phyloP scores from a whole-genome alignment of 1,139 yeast species.

The Eremothecium cymbalariae region DNA sequence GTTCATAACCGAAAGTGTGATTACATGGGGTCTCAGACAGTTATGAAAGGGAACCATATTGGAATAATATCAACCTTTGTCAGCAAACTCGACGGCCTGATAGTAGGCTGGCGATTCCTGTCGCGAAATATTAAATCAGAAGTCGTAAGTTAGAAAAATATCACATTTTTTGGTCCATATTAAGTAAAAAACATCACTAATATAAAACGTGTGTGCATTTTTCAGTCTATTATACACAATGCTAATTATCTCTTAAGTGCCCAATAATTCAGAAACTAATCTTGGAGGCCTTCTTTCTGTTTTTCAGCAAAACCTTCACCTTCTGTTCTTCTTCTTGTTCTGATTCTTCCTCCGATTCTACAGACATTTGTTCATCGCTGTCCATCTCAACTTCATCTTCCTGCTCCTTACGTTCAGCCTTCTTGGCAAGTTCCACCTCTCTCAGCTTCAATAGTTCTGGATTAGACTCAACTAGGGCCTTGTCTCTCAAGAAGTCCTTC shows the following conservation, averaged over 20 bases:
- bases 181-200: no score
- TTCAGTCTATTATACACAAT: constrained; percentile 6
- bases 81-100: no score
- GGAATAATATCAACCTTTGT: no score
- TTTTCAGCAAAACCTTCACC: constrained; percentile 71
- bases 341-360: constrained; percentile 33
- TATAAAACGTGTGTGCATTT: no score
- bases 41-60: no score
- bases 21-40: no score
- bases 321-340: constrained; percentile 44
- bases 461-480: constrained; percentile 77
- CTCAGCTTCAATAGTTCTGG: constrained; percentile 87
- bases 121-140: constrained; percentile 18
- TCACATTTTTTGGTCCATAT: no score
- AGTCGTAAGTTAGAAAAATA: no score
- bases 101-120: constrained; percentile 32
- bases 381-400: constrained; percentile 43
- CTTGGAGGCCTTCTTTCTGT: constrained; percentile 50
- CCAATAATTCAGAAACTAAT: constrained; percentile 24
- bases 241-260: constrained; percentile 4
- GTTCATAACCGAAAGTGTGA: no score
- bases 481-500: constrained; percentile 74
- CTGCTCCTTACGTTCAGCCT: constrained; percentile 56
- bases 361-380: constrained; percentile 38
- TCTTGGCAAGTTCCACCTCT: constrained; percentile 83